Evolutionary conservation across 441 rosid species (phyloP).

Genomic region (Mallotus repandus): DNA sequence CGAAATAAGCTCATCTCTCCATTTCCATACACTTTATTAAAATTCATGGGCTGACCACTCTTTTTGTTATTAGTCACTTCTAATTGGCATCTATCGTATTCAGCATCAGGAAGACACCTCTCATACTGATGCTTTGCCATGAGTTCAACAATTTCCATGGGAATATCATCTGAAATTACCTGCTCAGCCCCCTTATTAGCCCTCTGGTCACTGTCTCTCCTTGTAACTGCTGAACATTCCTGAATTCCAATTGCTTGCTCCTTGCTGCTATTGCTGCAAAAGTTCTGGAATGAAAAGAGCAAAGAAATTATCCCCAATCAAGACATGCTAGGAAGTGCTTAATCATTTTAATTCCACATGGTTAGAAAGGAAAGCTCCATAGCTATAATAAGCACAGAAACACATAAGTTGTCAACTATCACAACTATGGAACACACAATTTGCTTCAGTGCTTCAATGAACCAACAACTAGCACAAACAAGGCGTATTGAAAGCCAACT

Average conservation of each 20-base stretch:
- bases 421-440: neutral
- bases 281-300: slow-evolving; percentile 43
- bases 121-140: slow-evolving; percentile 95
- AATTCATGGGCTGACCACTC: slow-evolving; percentile 42
- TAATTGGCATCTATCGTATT: slow-evolving; percentile 38
- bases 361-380: neutral
- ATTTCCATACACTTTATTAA: slow-evolving; percentile 39
- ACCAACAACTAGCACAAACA: neutral
- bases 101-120: slow-evolving; percentile 80
- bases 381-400: neutral
- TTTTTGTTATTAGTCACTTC: slow-evolving; percentile 35
- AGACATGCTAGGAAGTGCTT: neutral
- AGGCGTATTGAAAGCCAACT: slow-evolving; percentile 3
- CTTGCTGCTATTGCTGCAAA: slow-evolving; percentile 43
- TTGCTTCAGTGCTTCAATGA: neutral
- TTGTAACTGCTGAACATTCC: slow-evolving; percentile 31
- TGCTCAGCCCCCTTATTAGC: slow-evolving; percentile 51
- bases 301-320: slow-evolving; percentile 18
- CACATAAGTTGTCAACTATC: neutral
- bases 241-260: slow-evolving; percentile 38
- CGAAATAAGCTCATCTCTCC: slow-evolving; percentile 38
- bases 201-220: slow-evolving; percentile 37
- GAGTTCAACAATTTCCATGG: slow-evolving; percentile 96
- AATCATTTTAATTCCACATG: neutral
- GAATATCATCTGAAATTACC: slow-evolving; percentile 67